These are phyloP conservation scores for Aureobasidium sp. DNA, from an alignment of 2,329 filamentous ascomycete species.

Conservation along the genomic window DNA sequence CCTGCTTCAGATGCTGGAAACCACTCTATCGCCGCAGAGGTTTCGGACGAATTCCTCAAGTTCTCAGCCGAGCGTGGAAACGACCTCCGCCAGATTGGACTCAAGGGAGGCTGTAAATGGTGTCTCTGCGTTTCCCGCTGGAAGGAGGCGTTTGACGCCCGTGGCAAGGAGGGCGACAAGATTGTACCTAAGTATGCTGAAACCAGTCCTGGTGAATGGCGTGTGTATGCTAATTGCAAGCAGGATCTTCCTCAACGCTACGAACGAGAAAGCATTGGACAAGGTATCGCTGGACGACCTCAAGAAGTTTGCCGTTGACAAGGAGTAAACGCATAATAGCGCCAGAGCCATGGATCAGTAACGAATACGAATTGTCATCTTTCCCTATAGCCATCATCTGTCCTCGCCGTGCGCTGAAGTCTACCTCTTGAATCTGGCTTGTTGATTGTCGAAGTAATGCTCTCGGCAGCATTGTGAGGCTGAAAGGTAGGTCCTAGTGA, in stretches of 20 bases:
- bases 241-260: constrained; percentile 42
- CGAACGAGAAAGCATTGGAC: constrained; percentile 43
- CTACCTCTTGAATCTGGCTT: background rate
- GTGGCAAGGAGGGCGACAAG: constrained; percentile 37
- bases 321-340: constrained; percentile 17
- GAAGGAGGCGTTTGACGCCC: constrained; percentile 50
- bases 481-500: too few relatives aligned
- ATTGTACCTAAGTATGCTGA: constrained; percentile 34
- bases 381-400: background rate
- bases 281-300: constrained; percentile 41
- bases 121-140: constrained; percentile 49
- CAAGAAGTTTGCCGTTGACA: constrained; percentile 40
- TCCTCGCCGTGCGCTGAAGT: background rate
- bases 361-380: background rate
- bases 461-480: too few relatives aligned
- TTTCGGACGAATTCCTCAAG: constrained; percentile 55
- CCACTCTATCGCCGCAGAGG: constrained; percentile 49
- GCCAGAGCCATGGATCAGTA: background rate
- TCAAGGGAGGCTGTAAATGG: constrained; percentile 54
- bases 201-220: background rate
- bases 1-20: constrained; percentile 49
- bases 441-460: too few relatives aligned
- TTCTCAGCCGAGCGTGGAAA: constrained; percentile 52
- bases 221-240: constrained; percentile 20
- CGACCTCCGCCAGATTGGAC: constrained; percentile 46